Evolutionary conservation across 768 basidiomycete genomes (phyloP), one percentile per base, ranked within the genome.

Genomic region (Amanita rubescens): DNA sequence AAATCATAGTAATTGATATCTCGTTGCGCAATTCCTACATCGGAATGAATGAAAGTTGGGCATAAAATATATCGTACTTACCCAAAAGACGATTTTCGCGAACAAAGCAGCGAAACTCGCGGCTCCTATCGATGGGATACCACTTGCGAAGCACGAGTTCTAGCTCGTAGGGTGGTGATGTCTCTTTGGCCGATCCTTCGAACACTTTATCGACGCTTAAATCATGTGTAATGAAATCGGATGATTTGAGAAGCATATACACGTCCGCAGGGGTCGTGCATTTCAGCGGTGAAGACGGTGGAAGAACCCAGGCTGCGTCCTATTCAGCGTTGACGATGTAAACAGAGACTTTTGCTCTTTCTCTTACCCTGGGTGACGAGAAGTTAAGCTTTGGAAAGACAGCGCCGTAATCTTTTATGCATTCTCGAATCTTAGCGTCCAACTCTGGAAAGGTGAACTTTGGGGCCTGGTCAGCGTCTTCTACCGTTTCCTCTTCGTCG

Each of bases 371-470:
- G 12, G 94, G 94, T n/a, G 90, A 85, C 5, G 93, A 90, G 71
- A 94, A 96, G 63, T 96, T 97, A 52, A 98, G 81, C 69, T 98
- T 98, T 0, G 94, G 94, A 65, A 98, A 98, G 25, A 95, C 85
- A 5, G 85, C 86, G 2, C 82, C 87, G 65, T 89, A 94, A 53
- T 77, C 68, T 42, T 70, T 60, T n/a, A 96, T 73, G 32, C 75
- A 78, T 12, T 71, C 65, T 46, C 89, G 71, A 56, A 97, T 94
- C 53, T 72, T 71, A 12, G 71, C 69, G 60, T 94, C 91, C n/a
- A 96, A 71, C 43, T 84, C 84, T 0, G 94, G 92, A 63, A 98
- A 94, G 3, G 85, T 72, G 61, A 81, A 90, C 22, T 59, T 68
- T 46, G 61, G 67, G 1, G 53, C 58, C 3, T 58, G 59, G 7